Conservation (phyloP, 2,329 filamentous ascomycete species). For the Xylariaceae sp. region DNA sequence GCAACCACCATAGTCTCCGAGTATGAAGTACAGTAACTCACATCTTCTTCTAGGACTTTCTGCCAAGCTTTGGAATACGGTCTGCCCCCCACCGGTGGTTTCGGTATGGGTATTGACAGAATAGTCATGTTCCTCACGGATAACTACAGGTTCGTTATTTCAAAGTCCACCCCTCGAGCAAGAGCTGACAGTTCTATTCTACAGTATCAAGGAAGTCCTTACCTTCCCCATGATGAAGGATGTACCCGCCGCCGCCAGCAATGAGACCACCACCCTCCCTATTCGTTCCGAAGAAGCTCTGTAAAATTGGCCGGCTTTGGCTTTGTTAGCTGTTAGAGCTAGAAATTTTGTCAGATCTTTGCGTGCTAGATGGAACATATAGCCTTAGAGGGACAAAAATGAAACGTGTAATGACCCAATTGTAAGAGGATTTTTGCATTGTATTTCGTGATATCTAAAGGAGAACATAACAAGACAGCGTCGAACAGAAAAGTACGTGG, state of each 20-base stretch:
- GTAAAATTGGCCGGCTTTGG: neutral
- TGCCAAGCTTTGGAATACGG: slow-evolving; percentile 84
- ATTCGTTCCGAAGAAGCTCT: neutral
- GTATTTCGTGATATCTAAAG: neutral
- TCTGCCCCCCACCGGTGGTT: slow-evolving; percentile 89
- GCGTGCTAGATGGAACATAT: neutral
- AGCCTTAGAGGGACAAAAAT: neutral
- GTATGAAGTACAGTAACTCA: neutral
- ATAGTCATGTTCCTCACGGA: slow-evolving; percentile 94
- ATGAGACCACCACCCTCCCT: neutral
- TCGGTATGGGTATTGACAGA: slow-evolving; percentile 81
- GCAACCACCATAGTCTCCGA: neutral
- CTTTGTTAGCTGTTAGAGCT: neutral
- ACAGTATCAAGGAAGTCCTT: slow-evolving; percentile 80
- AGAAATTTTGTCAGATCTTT: neutral
- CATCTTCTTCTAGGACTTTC: slow-evolving; percentile 58
- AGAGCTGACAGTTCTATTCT: slow-evolving; percentile 10
- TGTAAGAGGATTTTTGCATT: neutral
- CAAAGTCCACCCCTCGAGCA: neutral
- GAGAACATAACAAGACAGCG: no score
- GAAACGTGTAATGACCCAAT: neutral
- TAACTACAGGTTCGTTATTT: slow-evolving; percentile 59
- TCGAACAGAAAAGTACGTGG: no score
- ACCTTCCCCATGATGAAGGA: slow-evolving; percentile 95
- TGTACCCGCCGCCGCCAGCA: slow-evolving; percentile 4